Evolutionary conservation across 2,329 filamentous ascomycete species (phyloP).

Genomic region (Dendrostoma leiphaemia): DNA sequence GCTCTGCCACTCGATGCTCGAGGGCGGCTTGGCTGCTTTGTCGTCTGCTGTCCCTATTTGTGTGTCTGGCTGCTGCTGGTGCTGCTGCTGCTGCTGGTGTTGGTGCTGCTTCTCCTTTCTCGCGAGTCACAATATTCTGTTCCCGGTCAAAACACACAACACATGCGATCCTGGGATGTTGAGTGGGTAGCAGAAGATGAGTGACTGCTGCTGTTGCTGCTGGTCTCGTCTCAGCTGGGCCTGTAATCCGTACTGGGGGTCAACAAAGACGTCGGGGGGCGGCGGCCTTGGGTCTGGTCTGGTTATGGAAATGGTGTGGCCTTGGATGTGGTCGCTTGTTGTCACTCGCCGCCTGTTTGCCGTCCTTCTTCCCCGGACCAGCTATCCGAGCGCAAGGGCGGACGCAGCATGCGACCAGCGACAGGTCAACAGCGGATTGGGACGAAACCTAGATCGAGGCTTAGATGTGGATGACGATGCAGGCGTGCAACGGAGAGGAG

Average conservation of each 20-base stretch:
- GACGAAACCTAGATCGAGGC: conserved; percentile 11
- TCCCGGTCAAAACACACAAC: neutral
- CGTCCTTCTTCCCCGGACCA: neutral
- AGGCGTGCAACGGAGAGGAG: neutral
- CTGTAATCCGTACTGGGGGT: neutral
- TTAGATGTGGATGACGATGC: conserved; percentile 15
- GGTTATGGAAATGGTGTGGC: neutral
- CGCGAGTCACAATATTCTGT: neutral
- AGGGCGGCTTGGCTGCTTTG: neutral
- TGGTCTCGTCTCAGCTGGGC: neutral
- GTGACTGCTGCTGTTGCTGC: neutral
- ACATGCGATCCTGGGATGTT: neutral
- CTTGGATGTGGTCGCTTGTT: neutral
- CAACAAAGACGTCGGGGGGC: neutral
- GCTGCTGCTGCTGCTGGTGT: neutral
- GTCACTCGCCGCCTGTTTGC: conserved; percentile 7
- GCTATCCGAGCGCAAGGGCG: conserved; percentile 1
- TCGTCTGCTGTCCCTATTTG: neutral
- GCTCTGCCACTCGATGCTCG: neutral
- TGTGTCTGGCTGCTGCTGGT: neutral
- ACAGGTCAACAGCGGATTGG: conserved; percentile 4
- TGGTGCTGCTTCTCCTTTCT: neutral
- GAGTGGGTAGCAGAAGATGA: neutral
- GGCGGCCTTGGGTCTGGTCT: neutral
- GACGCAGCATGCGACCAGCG: neutral